A percentile compares a stretch with the other conserved stretches of the same genome.
Evolutionary conservation across 495 filamentous ascomycete species (phyloP).

Genomic region (Pyronema omphalodes): DNA sequence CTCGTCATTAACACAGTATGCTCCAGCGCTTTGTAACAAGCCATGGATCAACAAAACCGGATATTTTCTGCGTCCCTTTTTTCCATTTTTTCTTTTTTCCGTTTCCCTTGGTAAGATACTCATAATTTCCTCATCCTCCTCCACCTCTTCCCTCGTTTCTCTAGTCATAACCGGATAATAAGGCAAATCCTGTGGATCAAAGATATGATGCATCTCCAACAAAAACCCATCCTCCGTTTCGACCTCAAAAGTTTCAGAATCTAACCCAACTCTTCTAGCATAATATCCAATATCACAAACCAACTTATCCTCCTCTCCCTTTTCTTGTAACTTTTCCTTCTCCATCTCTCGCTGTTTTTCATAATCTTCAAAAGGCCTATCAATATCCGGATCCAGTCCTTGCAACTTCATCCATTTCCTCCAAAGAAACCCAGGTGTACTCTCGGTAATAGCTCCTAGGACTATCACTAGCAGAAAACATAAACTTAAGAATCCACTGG

Average conservation of each 20-base stretch:
- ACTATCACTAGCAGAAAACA: slow-evolving; percentile 60
- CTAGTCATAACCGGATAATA: slow-evolving; percentile 28
- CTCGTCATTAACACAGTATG: slow-evolving; percentile 83
- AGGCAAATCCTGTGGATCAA: slow-evolving; percentile 54
- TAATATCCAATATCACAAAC: slow-evolving; percentile 73
- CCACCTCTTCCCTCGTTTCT: slow-evolving; percentile 26
- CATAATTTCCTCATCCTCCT: slow-evolving; percentile 20
- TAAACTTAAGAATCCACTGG: slow-evolving; percentile 58
- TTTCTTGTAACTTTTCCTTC: slow-evolving; percentile 27
- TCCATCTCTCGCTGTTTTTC: slow-evolving; percentile 36
- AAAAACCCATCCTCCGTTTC: slow-evolving; percentile 93
- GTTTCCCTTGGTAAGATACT: background rate
- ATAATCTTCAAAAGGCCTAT: slow-evolving; percentile 49
- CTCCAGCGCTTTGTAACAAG: slow-evolving; percentile 67
- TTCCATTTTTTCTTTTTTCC: background rate
- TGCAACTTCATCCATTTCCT: slow-evolving; percentile 32
- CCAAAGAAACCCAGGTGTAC: slow-evolving; percentile 33
- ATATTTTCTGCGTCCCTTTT: slow-evolving; percentile 30
- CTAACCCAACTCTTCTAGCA: slow-evolving; percentile 69
- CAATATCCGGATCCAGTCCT: slow-evolving; percentile 36
- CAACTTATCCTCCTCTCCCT: slow-evolving; percentile 41
- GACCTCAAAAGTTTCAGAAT: slow-evolving; percentile 66
- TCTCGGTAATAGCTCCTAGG: slow-evolving; percentile 47
- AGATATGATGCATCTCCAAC: slow-evolving; percentile 75
- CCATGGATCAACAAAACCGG: slow-evolving; percentile 82